A percentile compares a stretch with the other conserved stretches of the same genome.
phyloP scores from a whole-genome alignment of 306 rosid species.

The Glycine latifolia region DNA sequence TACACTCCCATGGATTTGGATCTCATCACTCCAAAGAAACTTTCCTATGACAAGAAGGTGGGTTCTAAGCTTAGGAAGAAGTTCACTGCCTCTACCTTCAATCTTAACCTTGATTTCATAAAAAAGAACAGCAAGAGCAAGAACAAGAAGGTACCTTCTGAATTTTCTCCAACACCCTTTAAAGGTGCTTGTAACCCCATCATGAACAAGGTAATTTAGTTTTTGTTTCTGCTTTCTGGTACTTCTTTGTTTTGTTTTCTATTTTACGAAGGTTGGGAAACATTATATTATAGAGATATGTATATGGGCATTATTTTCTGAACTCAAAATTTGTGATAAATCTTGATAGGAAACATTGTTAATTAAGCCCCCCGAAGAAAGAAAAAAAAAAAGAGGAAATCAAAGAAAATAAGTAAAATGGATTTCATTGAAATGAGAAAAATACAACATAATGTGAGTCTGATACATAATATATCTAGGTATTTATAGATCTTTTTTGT shows the following conservation, averaged over 20 bases:
- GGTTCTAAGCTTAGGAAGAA: constrained; percentile 62
- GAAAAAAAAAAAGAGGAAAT: neutral
- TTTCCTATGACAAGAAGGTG: constrained; percentile 51
- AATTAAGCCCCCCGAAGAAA: no score
- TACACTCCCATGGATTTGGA: constrained; percentile 58
- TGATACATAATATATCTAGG: neutral
- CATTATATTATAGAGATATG: neutral
- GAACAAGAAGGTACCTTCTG: constrained; percentile 53
- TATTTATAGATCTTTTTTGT: no score
- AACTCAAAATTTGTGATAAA: no score
- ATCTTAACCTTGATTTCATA: constrained; percentile 49
- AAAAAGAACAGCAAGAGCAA: constrained; percentile 51
- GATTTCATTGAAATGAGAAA: neutral
- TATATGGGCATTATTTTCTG: neutral
- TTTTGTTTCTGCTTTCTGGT: neutral
- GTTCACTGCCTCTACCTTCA: neutral
- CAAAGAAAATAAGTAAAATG: neutral
- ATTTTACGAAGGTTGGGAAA: neutral
- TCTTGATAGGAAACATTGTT: no score
- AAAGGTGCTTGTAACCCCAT: constrained; percentile 64
- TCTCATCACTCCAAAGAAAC: constrained; percentile 62
- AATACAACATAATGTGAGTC: neutral
- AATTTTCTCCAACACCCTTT: constrained; percentile 64
- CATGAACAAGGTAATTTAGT: constrained; percentile 61
- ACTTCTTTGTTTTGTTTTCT: neutral